Conservation (phyloP, 1,284 basidiomycete species). For the Afroboletus lepidellus region DNA sequence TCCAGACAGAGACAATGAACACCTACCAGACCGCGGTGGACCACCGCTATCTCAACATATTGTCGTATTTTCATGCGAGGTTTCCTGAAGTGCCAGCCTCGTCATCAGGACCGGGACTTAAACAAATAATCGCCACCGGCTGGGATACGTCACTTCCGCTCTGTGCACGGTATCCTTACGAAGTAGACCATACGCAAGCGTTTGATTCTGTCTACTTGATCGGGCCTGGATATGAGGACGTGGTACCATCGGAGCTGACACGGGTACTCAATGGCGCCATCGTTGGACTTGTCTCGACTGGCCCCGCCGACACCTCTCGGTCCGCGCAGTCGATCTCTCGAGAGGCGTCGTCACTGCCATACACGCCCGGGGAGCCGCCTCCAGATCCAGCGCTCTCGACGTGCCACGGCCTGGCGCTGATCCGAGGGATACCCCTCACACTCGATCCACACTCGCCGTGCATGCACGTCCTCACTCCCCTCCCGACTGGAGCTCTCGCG, state of each 20-base stretch:
- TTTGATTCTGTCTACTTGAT: constrained; percentile 64
- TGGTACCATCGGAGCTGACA: constrained; percentile 61
- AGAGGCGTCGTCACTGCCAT: constrained; percentile 40
- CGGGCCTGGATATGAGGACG: constrained; percentile 75
- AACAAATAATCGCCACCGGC: constrained; percentile 37
- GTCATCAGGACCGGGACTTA: constrained; percentile 13
- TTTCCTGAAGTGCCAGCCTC: constrained; percentile 37
- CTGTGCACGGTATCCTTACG: constrained; percentile 65
- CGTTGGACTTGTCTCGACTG: constrained; percentile 63
- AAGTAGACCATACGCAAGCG: constrained; percentile 53
- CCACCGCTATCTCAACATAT: constrained; percentile 65
- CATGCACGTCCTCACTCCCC: constrained; percentile 77
- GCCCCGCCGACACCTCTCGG: not conserved
- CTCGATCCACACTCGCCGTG: constrained; percentile 26
- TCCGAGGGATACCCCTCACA: constrained; percentile 48
- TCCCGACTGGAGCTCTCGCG: constrained; percentile 48
- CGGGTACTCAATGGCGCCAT: constrained; percentile 80
- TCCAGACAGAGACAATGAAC: constrained; percentile 22
- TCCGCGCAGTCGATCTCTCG: not conserved
- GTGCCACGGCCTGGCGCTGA: constrained; percentile 70
- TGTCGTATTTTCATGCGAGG: constrained; percentile 83
- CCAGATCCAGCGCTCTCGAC: constrained; percentile 58
- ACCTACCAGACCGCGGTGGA: constrained; percentile 70
- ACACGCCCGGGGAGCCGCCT: constrained; percentile 50
- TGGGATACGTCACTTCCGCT: constrained; percentile 79